Base-by-base conservation (phyloP, 2,329 filamentous ascomycete species). In the Didymellaceae sp. region DNA sequence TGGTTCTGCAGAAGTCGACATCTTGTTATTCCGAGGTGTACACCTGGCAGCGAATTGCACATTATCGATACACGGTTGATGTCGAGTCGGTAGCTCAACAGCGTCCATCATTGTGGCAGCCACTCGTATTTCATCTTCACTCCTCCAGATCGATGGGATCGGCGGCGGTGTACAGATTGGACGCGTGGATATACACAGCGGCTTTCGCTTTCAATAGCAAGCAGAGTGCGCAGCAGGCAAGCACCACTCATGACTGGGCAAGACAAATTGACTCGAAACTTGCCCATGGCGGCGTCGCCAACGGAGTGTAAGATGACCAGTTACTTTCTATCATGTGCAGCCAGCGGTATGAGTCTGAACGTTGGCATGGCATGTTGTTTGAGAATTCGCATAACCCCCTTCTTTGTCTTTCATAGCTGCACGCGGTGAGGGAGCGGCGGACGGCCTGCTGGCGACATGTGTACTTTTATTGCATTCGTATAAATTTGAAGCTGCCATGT, bases 391-490 rank as follows among this genome's bases (percentile, higher is more conserved):
- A 17, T 10, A 18, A 44, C 17, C 30, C 14, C 30, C 48, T 46
- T 46, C 32, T 21, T 42, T 43, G 38, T 52, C 25, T 52, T 52
- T 52, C 32, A 24, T 25, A 37, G 14, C 46, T 46, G 48, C 32
- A 31, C 32, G 32, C 32, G 41, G 48, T 42, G 38, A 45, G 37
- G 31, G 4, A 22, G 28, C 17, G 37, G 37, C 38, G 26, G 32
- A 38, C 10, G 37, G 26, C 43, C 13, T 40, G 42, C 48, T 38
- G 57, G 55, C 44, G 57, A 51, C 48, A 58, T 22, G 45, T 69
- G 67, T 70, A 71, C 59, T 66, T 67, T 57, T 66, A 68, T 47
- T 61, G 64, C 62, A 62, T 70, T 71, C 61, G 56, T 66, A 67
- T 61, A 61, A 58, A 67, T 55, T 46, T 38, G 32, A 39, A 40